Percentiles rank a stretch among this genome's conserved stretches.
phyloP scores from a whole-genome alignment of 2,329 filamentous ascomycete species.

The Aspergillus bombycis region DNA sequence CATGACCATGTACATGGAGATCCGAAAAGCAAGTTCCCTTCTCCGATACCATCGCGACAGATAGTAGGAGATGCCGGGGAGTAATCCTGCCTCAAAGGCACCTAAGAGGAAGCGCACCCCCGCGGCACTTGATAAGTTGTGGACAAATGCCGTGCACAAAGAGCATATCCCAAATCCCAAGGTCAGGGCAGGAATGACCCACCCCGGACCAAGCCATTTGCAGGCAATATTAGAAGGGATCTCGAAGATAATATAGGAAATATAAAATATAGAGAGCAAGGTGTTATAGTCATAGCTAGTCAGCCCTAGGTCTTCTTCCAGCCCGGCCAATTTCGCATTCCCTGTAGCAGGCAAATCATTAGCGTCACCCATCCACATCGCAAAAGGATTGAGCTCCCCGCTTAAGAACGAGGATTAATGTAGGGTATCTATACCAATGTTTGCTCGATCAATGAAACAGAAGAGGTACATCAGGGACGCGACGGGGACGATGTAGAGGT shows the following conservation, averaged over 20 bases:
- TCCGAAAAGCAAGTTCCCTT: conserved; percentile 67
- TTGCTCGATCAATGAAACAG: conserved; percentile 75
- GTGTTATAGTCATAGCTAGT: conserved; percentile 69
- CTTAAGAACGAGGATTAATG: no score
- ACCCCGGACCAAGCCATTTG: conserved; percentile 71
- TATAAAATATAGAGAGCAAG: conserved; percentile 70
- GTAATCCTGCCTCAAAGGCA: conserved; percentile 72
- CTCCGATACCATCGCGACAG: conserved; percentile 72
- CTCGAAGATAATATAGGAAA: conserved; percentile 74
- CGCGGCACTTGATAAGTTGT: conserved; percentile 55
- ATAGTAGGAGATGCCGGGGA: conserved; percentile 76
- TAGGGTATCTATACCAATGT: conserved; percentile 58
- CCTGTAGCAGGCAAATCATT: conserved; percentile 44
- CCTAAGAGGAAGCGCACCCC: conserved; percentile 70
- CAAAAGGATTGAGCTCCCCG: background rate
- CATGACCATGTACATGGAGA: conserved; percentile 72
- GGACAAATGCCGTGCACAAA: conserved; percentile 67
- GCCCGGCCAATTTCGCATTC: conserved; percentile 68
- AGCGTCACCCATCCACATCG: background rate
- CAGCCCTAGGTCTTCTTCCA: conserved; percentile 65
- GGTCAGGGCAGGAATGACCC: conserved; percentile 67
- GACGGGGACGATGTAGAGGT: conserved; percentile 61
- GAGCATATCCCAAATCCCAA: conserved; percentile 67
- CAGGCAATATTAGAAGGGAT: conserved; percentile 70
- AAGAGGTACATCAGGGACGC: conserved; percentile 70